A percentile compares a stretch with the other conserved stretches of the same genome.
These are phyloP conservation scores for Ceriops decandra DNA, from an alignment of 345 rosid genomes.

Conservation along the genomic window DNA sequence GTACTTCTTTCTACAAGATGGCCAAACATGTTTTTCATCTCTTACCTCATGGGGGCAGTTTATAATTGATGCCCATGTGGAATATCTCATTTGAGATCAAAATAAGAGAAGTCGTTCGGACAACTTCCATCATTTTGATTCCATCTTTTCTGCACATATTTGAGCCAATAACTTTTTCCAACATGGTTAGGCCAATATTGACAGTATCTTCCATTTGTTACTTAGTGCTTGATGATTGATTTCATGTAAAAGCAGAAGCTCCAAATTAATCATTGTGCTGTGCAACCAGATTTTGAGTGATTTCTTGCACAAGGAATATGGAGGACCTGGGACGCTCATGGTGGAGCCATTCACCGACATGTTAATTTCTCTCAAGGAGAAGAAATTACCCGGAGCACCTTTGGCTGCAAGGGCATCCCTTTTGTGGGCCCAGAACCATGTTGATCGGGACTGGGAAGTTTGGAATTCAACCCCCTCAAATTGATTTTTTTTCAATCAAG, in stretches of 20 bases:
- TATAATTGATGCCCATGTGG: slow-evolving; percentile 37
- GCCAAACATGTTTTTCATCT: slow-evolving; percentile 7
- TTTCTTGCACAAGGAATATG: slow-evolving; percentile 41
- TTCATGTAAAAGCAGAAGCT: slow-evolving; percentile 7
- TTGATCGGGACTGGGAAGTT: slow-evolving; percentile 38
- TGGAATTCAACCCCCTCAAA: slow-evolving; percentile 27
- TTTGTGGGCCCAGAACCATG: slow-evolving; percentile 39
- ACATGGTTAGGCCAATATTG: slow-evolving; percentile 30
- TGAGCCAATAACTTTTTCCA: slow-evolving; percentile 33
- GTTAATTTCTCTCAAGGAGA: slow-evolving; percentile 37
- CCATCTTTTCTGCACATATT: slow-evolving; percentile 32
- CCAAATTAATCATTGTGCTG: slow-evolving; percentile 5
- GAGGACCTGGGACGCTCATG: slow-evolving; percentile 45
- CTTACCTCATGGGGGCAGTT: slow-evolving; percentile 14
- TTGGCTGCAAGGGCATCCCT: slow-evolving; percentile 39
- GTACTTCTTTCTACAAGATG: not conserved
- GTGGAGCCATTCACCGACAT: slow-evolving; percentile 46
- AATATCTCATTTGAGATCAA: slow-evolving; percentile 27
- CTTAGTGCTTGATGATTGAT: slow-evolving; percentile 13
- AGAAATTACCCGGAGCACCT: slow-evolving; percentile 42
- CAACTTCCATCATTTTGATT: slow-evolving; percentile 27
- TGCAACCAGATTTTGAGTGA: slow-evolving; percentile 34
- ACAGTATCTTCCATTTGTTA: slow-evolving; percentile 8
- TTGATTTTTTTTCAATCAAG: slow-evolving; percentile 14
- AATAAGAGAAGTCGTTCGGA: slow-evolving; percentile 20